phyloP scores from a whole-genome alignment of 768 basidiomycete species.

The Psilocybe sp. region DNA sequence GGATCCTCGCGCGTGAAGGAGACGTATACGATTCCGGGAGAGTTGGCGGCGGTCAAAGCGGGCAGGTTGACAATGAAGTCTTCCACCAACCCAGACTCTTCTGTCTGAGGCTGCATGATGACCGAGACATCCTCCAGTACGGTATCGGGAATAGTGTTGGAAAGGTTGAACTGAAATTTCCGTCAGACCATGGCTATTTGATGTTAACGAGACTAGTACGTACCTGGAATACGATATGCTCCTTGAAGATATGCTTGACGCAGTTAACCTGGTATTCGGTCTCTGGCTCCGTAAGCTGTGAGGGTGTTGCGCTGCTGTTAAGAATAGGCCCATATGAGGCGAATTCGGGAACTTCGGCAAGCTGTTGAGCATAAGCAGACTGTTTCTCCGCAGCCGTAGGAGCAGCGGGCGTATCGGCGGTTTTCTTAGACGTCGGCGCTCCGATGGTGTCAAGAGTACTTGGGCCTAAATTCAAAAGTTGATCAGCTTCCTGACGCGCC shows the following conservation, averaged over 20 bases:
- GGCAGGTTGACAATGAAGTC: constrained; percentile 91
- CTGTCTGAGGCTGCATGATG: constrained; percentile 80
- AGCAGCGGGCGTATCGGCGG: constrained; percentile 59
- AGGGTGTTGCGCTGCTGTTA: constrained; percentile 77
- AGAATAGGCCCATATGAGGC: constrained; percentile 81
- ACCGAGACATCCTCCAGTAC: constrained; percentile 93
- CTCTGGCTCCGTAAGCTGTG: constrained; percentile 91
- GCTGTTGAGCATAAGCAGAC: constrained; percentile 83
- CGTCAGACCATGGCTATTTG: background rate
- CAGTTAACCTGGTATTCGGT: constrained; percentile 97
- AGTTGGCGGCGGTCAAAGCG: constrained; percentile 62
- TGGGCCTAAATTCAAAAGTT: constrained; percentile 51
- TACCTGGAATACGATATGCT: constrained; percentile 96
- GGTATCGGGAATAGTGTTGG: constrained; percentile 94
- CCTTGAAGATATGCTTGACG: constrained; percentile 95
- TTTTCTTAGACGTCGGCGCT: constrained; percentile 60
- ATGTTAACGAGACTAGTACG: background rate
- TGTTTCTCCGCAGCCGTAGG: constrained; percentile 86
- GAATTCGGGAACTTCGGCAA: constrained; percentile 85
- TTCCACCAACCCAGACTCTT: constrained; percentile 76
- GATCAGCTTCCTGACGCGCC: constrained; percentile 6
- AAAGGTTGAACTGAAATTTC: constrained; percentile 83
- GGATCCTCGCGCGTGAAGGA: constrained; percentile 87
- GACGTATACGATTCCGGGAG: constrained; percentile 88
- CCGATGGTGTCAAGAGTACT: constrained; percentile 85